Evolutionary conservation across 257 asterid genomes (phyloP), one percentile per base, ranked within the genome.

Genomic region (Salvia splendens): DNA sequence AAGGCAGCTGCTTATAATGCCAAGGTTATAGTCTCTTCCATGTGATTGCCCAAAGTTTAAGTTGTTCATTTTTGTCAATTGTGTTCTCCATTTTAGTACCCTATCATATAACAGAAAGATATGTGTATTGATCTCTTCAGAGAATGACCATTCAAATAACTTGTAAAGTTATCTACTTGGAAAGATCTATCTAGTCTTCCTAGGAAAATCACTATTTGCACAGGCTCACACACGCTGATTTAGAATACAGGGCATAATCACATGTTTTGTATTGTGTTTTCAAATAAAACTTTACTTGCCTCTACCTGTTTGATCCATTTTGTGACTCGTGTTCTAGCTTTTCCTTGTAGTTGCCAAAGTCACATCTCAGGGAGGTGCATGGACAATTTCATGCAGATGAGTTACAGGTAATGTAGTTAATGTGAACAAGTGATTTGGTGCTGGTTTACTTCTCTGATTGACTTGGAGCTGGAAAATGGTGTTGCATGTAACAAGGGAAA

Each of bases 1-100:
- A 86, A 77, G 72, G 87, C 95, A 73, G 96, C 95, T 62, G 92
- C 95, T 71, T 89, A 89, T 80, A 84, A 89, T 80, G 95, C 90
- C 49, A 83, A 83, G 96, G 96, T 89, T 67, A 65, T 55, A 54
- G 61, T 60, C 58, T 69, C 68, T 73, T 68, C 61, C 55, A 51
- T 57, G 3, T 24, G 35, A 71, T 43, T 72, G 17, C 12, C 67
- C 41, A 45, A 55, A 33, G 5, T 12, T 72, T 43, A 68, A 63
- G 12, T 33, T 48, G 43, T 60, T 61, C 57, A n/a, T 50, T 43
- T 56, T n/a, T 43, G 15, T 46, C 36, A 5, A 43, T 38, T 52
- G 15, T 49, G 11, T 67, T 68, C 52, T 64, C 56, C 69, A 32
- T 66, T 63, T 64, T 46, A 50, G 20, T 53, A 67, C 62, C 43